Evolutionary conservation across 2,329 filamentous ascomycete species (phyloP).

Genomic region (Colletotrichum cuscutae): DNA sequence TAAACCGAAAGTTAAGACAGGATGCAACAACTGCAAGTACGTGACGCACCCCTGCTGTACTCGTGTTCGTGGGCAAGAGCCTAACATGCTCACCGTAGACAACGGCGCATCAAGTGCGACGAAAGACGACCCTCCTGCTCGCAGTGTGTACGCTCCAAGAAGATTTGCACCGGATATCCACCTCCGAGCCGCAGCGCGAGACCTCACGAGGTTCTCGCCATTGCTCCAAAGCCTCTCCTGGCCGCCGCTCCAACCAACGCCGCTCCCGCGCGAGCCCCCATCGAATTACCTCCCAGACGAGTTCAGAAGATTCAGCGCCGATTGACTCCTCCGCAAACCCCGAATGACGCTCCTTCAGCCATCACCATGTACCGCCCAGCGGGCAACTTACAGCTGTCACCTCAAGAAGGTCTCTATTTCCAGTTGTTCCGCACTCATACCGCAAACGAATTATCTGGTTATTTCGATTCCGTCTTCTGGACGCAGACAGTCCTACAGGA

Average conservation of each 20-base stretch:
- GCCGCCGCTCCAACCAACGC: conserved; percentile 35
- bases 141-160: conserved; percentile 69
- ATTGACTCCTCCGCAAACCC: conserved; percentile 47
- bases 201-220: conserved; percentile 58
- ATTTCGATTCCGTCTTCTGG: conserved; percentile 76
- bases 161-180: conserved; percentile 70
- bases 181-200: conserved; percentile 61
- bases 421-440: conserved; percentile 71
- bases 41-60: conserved; percentile 42
- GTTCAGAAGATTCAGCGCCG: conserved; percentile 23
- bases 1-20: conserved; percentile 73
- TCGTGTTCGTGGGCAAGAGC: conserved; percentile 19
- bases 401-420: conserved; percentile 68
- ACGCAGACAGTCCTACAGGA: conserved; percentile 70
- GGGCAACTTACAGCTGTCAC: conserved; percentile 56
- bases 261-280: conserved; percentile 36
- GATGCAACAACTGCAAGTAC: conserved; percentile 76
- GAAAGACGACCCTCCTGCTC: conserved; percentile 69
- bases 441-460: conserved; percentile 71
- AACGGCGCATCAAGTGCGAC: conserved; percentile 73
- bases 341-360: conserved; percentile 30
- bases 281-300: conserved; percentile 34
- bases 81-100: conserved; percentile 51
- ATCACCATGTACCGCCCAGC: conserved; percentile 56
- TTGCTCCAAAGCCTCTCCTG: conserved; percentile 58